These are phyloP conservation scores for Pseudogymnoascus sp. DNA, from an alignment of 2,329 filamentous ascomycete species.

Conservation along the genomic window DNA sequence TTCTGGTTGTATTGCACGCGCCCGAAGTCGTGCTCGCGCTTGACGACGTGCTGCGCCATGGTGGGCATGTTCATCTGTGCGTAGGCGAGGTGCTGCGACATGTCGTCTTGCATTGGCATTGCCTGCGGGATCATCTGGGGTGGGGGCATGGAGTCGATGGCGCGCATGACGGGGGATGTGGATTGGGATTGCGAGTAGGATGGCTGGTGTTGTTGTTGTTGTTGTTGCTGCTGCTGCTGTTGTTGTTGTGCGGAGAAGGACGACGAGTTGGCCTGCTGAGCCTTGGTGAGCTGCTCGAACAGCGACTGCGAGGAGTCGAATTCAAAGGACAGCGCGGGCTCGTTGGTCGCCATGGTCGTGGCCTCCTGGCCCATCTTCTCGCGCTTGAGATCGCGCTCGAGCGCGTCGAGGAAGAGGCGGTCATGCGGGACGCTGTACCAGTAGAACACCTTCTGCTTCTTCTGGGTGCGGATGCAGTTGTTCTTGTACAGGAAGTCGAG, in stretches of 20 bases:
- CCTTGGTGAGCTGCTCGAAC: constrained; percentile 98
- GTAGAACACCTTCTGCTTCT: constrained; percentile 99
- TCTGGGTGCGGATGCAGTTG: constrained; percentile 99
- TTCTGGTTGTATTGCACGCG: constrained; percentile 88
- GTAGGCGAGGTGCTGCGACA: constrained; percentile 58
- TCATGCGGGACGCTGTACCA: constrained; percentile 99
- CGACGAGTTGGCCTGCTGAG: constrained; percentile 96
- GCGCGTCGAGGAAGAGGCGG: constrained; percentile 89
- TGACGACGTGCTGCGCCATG: constrained; percentile 67
- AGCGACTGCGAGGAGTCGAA: constrained; percentile 98
- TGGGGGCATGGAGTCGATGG: constrained; percentile 89
- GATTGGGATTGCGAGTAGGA: constrained; percentile 63
- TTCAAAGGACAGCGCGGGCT: constrained; percentile 95
- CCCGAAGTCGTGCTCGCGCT: constrained; percentile 79
- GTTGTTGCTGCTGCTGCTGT: constrained; percentile 37
- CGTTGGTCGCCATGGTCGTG: constrained; percentile 91
- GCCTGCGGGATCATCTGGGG: constrained; percentile 68
- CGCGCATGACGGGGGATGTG: constrained; percentile 80
- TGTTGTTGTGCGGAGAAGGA: constrained; percentile 66
- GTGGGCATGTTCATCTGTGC: constrained; percentile 61
- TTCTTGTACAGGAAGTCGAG: constrained; percentile 99
- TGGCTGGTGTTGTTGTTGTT: constrained; percentile 22
- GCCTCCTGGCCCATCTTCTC: constrained; percentile 99
- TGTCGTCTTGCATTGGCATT: constrained; percentile 49
- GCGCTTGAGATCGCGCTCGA: constrained; percentile 94